Conservation (phyloP, 805 yeast genomes). For the Pichia nanzhaoensis region DNA sequence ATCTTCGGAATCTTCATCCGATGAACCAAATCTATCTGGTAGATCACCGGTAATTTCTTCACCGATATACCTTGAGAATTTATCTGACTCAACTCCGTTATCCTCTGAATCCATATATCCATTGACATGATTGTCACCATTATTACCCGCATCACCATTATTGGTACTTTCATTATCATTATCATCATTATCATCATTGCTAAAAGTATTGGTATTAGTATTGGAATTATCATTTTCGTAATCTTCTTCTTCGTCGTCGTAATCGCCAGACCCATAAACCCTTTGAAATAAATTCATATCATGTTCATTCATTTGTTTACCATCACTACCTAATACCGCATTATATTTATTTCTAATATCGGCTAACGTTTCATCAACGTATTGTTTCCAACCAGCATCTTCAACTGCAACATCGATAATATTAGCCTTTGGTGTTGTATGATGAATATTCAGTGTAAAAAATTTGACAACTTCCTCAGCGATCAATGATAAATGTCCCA, state of each 20-base stretch:
- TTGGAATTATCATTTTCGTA: slow-evolving; percentile 19
- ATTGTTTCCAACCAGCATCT: slow-evolving; percentile 34
- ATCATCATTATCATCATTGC: not conserved
- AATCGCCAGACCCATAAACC: slow-evolving; percentile 21
- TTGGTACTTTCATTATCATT: no score
- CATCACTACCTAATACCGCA: slow-evolving; percentile 68
- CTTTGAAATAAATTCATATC: slow-evolving; percentile 28
- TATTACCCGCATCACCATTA: no score
- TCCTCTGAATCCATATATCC: slow-evolving; percentile 23
- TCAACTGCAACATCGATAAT: slow-evolving; percentile 38
- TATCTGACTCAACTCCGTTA: slow-evolving; percentile 34
- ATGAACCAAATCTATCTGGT: slow-evolving; percentile 42
- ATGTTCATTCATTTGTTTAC: slow-evolving; percentile 34
- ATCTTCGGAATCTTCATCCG: slow-evolving; percentile 54
- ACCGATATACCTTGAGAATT: slow-evolving; percentile 67
- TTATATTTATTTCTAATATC: slow-evolving; percentile 93
- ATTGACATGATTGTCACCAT: slow-evolving; percentile 6
- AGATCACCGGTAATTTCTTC: slow-evolving; percentile 58
- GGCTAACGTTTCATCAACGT: slow-evolving; percentile 74
- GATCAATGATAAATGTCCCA: slow-evolving; percentile 93
- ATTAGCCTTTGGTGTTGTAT: slow-evolving; percentile 48
- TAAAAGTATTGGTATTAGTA: slow-evolving; percentile 11
- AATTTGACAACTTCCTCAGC: slow-evolving; percentile 96
- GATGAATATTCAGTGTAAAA: slow-evolving; percentile 50
- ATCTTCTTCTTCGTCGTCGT: slow-evolving; percentile 19